Conservation (phyloP, 169 alveolate genomes). For the Plasmodium falciparum region DNA sequence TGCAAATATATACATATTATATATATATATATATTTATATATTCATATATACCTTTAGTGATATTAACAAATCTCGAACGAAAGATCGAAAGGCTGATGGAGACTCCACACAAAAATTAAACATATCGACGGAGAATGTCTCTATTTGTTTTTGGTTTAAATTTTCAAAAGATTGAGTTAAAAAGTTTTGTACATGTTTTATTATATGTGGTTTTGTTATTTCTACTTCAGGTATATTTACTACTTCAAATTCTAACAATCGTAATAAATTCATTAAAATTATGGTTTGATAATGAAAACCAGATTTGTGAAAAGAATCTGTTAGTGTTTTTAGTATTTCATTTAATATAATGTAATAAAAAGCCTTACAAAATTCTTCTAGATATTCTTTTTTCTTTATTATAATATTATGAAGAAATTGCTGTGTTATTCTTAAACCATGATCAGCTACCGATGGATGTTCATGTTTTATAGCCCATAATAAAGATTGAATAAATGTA, state of each 20-base stretch:
- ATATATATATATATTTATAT: background rate
- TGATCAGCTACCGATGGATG: conserved; percentile 94
- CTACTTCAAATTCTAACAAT: conserved; percentile 81
- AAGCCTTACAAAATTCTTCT: conserved; percentile 87
- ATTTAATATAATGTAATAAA: conserved; percentile 88
- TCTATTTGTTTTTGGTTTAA: conserved; percentile 82
- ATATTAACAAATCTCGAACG: conserved; percentile 78
- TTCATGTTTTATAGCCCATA: conserved; percentile 94
- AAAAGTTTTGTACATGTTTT: conserved; percentile 80
- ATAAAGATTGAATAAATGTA: conserved; percentile 88
- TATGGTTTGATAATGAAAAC: conserved; percentile 92
- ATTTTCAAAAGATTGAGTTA: conserved; percentile 80
- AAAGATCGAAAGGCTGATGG: conserved; percentile 78
- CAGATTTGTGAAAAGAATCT: conserved; percentile 93
- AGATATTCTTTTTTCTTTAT: conserved; percentile 79
- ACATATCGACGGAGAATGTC: conserved; percentile 79
- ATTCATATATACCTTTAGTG: conserved; percentile 66
- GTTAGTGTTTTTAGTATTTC: conserved; percentile 92
- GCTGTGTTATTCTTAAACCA: conserved; percentile 88
- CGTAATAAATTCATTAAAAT: conserved; percentile 83
- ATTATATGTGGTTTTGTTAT: conserved; percentile 79
- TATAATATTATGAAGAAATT: conserved; percentile 81
- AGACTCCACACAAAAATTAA: conserved; percentile 80
- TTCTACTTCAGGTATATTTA: conserved; percentile 78
- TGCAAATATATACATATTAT: background rate